Base-by-base conservation (phyloP, 441 rosid genomes). In the Syzygium malaccense region DNA sequence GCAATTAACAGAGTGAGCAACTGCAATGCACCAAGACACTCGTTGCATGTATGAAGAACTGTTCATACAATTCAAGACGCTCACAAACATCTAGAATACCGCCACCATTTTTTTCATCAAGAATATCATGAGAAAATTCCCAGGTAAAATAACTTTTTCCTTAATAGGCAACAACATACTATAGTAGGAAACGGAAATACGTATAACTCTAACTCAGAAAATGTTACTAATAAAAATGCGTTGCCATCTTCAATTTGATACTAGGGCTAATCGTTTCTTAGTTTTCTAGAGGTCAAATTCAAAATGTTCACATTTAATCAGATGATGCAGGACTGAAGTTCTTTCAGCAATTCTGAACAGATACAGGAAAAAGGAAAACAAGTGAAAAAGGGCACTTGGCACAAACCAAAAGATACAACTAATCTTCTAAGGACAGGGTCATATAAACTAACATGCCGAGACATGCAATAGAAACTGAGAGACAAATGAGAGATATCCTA, bases 1-100 rank as follows among this genome's bases (percentile, higher is more conserved):
- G 92, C 85, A 89, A 75, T 68, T 86, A 87, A 92, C 92, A 89
- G 51, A 87, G 91, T 94, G 92, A 93, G 96, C 89, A 87, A 86
- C 86, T 80, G 25, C 26, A 85, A 55, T 56, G 51, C 9, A 75
- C 83, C 28, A 75, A 23, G 83, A 41, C 2, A 41, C 23, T 41
- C n/a, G 13, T 75, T 41, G 51, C 83, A 41, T 6, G n/a, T 41
- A 75, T 75, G 83, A 75, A 75, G n/a, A 41, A 41, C 51, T 23
- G 53, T 41, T 75, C 51, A 41, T 23, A 75, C 49, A 75, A 20
- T 41, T 41, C 17, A 75, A 41, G 83, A 41, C 9, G 25, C 23
- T 75, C 25, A 41, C 53, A 12, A 64, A 75, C 51, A 75, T 75
- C 83, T 75, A 75, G 51, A 75, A 41, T 25, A 23, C 53, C 41